Evolutionary conservation across 805 yeast species (phyloP), one percentile per base, ranked within the genome.

Genomic region (Candida boleticola): DNA sequence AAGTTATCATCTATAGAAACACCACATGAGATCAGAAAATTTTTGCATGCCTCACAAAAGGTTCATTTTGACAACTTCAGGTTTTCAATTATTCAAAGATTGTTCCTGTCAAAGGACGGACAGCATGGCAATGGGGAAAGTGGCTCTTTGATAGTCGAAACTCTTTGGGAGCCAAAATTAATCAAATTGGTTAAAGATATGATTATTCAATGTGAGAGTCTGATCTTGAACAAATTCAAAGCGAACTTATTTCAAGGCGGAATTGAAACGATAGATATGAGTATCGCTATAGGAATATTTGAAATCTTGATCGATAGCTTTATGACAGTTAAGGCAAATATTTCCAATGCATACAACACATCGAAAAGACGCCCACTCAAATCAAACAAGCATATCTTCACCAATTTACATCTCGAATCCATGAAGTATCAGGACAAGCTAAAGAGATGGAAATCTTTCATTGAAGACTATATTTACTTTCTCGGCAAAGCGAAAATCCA

Each of bases 271-370:
- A 16, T 19, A 3, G 39, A 47, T 30, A 37, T 63, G 13, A 46
- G 51, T 1, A 52, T 66, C 16, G 53, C 71, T 1, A 56, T 72
- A 3, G 60, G 79, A 1, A 50, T 76, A 2, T 69, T 60, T 47
- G 85, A 80, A 45, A 48, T 77, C 0, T 49, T 79, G 10, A 61
- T 74, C 0, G 78, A 80, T 48, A 46, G 48, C 21, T 74, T 64
- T 65, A 68, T 60, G 32, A 48, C 47, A 11, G 53, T 51, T 36
- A 67, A 58, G 54, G 57, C 40, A 47, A 66, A 48, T 48, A 58
- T 56, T 1, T 60, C 45, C 29, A 38, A 27, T 17, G 29, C 42
- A 1, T 34, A 56, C 4, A 53, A 53, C 18, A 54, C 48, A 13
- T 29, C 55, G 7, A 55, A 52, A 26, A 50, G 46, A 18, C 42